Conservation (phyloP, 768 basidiomycete genomes). For the Tephrocybe sp. region DNA sequence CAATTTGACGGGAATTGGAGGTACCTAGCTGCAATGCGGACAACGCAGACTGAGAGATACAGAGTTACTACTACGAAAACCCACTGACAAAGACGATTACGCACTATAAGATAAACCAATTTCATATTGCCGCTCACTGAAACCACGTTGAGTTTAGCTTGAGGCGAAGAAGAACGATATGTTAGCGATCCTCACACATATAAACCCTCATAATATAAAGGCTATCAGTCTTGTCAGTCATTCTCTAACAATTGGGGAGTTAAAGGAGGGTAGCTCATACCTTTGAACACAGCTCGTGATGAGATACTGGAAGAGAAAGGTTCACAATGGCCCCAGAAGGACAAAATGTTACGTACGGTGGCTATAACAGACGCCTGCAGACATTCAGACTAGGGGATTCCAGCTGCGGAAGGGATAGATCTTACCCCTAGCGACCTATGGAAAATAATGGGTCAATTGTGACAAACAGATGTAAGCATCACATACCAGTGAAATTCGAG, state of each 20-base stretch:
- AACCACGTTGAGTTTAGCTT: not conserved
- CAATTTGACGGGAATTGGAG: not conserved
- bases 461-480: not conserved
- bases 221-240: not conserved
- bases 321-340: not conserved
- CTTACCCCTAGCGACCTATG: slow-evolving; percentile 12
- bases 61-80: not conserved
- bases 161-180: not conserved
- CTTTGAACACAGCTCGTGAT: slow-evolving; percentile 12
- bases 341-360: not conserved
- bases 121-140: slow-evolving; percentile 10
- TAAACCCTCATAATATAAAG: slow-evolving; percentile 11
- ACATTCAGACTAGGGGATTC: not conserved
- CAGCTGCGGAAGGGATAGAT: not conserved
- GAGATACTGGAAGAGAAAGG: not conserved
- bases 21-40: slow-evolving; percentile 8
- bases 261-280: not conserved
- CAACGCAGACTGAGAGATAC: not conserved
- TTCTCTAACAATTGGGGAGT: not conserved
- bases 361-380: slow-evolving; percentile 10
- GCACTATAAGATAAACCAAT: slow-evolving; percentile 6
- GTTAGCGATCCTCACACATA: slow-evolving; percentile 4
- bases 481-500: slow-evolving; percentile 10
- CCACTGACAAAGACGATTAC: not conserved
- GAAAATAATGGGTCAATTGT: not conserved